Conservation (phyloP, 73 alveolate species). For the Uronychia binucleata region DNA sequence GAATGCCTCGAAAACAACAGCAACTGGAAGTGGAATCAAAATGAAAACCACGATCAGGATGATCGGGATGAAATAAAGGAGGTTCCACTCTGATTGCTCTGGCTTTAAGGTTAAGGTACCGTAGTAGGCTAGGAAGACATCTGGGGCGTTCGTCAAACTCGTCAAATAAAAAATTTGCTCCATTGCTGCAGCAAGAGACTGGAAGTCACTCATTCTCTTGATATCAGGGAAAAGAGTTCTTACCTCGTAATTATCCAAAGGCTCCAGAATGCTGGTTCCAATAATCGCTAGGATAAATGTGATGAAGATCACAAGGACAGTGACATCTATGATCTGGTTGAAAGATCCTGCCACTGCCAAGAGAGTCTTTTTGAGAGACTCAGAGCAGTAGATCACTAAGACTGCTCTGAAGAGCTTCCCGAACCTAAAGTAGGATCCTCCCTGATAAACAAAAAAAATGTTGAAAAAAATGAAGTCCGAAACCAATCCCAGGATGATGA, state of each 20-base stretch:
- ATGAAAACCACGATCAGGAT: slow-evolving; percentile 24
- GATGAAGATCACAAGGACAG: background rate
- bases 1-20: slow-evolving; percentile 47
- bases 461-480: background rate
- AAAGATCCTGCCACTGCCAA: background rate
- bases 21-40: slow-evolving; percentile 44
- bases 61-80: slow-evolving; percentile 27
- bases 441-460: background rate
- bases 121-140: slow-evolving; percentile 2
- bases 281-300: slow-evolving; percentile 13
- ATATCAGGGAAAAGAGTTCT: background rate
- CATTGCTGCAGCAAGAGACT: background rate
- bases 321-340: slow-evolving; percentile 25
- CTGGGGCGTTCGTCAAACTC: slow-evolving; percentile 34
- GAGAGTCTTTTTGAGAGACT: slow-evolving; percentile 7
- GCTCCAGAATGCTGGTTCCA: slow-evolving; percentile 2
- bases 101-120: background rate
- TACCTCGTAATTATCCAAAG: background rate
- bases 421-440: background rate
- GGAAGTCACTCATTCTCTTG: slow-evolving; percentile 8
- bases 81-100: background rate
- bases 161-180: background rate
- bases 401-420: slow-evolving; percentile 9
- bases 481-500: background rate
- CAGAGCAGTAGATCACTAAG: background rate